Evolutionary conservation across 2,329 filamentous ascomycete species (phyloP).

Genomic region (Aspergillus costaricaensis): DNA sequence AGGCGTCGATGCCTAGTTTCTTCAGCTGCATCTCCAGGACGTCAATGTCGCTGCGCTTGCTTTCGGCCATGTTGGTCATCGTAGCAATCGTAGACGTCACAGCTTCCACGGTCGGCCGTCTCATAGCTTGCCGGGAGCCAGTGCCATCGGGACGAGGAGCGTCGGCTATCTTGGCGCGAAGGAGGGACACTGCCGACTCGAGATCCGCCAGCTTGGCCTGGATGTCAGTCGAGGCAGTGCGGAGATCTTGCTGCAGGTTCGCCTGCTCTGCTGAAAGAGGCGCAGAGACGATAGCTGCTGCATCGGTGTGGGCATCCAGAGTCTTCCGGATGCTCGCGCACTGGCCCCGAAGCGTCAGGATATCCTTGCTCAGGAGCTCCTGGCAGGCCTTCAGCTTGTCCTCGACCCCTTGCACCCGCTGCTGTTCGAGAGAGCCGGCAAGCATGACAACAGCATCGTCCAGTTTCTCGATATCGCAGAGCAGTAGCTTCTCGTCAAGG

Average conservation of each 20-base stretch:
- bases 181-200: slow-evolving; percentile 76
- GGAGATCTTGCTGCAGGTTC: slow-evolving; percentile 79
- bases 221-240: slow-evolving; percentile 72
- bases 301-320: slow-evolving; percentile 69
- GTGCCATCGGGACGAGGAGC: slow-evolving; percentile 51
- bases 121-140: slow-evolving; percentile 33
- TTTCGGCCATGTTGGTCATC: slow-evolving; percentile 90
- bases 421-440: slow-evolving; percentile 63
- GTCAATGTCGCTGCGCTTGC: slow-evolving; percentile 86
- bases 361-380: slow-evolving; percentile 66
- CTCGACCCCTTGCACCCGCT: slow-evolving; percentile 67
- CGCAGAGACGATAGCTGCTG: slow-evolving; percentile 66
- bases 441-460: slow-evolving; percentile 67
- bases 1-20: slow-evolving; percentile 60
- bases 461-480: slow-evolving; percentile 75
- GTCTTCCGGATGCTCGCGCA: slow-evolving; percentile 76
- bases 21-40: slow-evolving; percentile 85
- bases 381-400: slow-evolving; percentile 69
- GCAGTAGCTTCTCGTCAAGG: slow-evolving; percentile 70
- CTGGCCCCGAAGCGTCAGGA: slow-evolving; percentile 71
- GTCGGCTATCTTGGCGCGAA: slow-evolving; percentile 75
- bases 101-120: slow-evolving; percentile 83
- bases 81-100: slow-evolving; percentile 88
- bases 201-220: slow-evolving; percentile 73
- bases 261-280: slow-evolving; percentile 83